Evolutionary conservation across 1,139 yeast genomes (phyloP).

Genomic region (Candida tropicalis): DNA sequence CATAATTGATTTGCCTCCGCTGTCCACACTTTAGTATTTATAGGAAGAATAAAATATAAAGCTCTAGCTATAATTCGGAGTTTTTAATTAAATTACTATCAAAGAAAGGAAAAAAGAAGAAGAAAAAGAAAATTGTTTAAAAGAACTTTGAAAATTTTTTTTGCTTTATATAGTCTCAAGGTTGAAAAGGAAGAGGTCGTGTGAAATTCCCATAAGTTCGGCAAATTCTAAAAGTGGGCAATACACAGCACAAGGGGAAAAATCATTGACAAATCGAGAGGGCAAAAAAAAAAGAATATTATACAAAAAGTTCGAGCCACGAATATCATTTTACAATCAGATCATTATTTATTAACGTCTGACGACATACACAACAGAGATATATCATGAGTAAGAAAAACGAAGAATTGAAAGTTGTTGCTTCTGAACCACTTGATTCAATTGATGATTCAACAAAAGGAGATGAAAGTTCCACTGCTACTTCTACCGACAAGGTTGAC

Average conservation of each 20-base stretch:
- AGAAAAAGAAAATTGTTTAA: constrained; percentile 8
- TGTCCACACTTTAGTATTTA: constrained; percentile 66
- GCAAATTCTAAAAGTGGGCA: no score
- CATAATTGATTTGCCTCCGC: constrained; percentile 54
- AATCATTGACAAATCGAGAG: no score
- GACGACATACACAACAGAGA: background rate
- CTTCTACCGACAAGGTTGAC: constrained; percentile 6
- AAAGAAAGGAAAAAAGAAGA: constrained; percentile 18
- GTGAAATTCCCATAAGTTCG: background rate
- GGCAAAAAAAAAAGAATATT: no score
- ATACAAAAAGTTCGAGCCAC: background rate
- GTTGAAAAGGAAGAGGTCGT: constrained; percentile 4
- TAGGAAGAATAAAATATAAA: constrained; percentile 40
- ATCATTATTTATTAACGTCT: background rate
- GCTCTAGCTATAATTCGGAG: constrained; percentile 65
- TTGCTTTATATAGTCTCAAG: background rate
- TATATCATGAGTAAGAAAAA: constrained; percentile 21
- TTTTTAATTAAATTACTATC: constrained; percentile 25
- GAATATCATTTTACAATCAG: background rate
- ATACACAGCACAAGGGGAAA: no score
- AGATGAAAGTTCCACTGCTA: constrained; percentile 10
- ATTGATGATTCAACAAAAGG: constrained; percentile 15
- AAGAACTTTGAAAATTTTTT: constrained; percentile 11
- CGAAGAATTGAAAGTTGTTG: constrained; percentile 33
- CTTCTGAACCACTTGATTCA: constrained; percentile 38